A percentile compares a stretch with the other conserved stretches of the same genome.
Conservation (phyloP, 2,329 filamentous ascomycete species). For the Ophiocordyceps polyrhachis-furcata region DNA sequence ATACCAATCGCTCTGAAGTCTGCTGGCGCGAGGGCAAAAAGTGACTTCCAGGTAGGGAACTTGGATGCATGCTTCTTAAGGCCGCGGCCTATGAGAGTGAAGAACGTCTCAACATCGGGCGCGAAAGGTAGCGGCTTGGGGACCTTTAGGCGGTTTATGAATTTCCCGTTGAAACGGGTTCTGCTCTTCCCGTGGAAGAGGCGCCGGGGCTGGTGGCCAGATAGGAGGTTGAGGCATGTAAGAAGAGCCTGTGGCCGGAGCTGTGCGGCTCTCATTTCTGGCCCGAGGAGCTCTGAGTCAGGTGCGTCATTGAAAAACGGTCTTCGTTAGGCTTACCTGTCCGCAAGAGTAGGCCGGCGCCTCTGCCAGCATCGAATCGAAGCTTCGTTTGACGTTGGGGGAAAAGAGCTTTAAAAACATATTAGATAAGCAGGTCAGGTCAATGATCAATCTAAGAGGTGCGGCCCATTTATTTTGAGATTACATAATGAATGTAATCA, state of each 20-base stretch:
- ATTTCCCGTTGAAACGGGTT: conserved; percentile 20
- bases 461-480: too few relatives aligned
- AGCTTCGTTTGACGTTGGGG: background rate
- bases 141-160: conserved; percentile 17
- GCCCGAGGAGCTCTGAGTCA: background rate
- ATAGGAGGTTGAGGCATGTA: conserved; percentile 10
- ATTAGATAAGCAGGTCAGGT: conserved; percentile 14
- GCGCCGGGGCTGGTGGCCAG: conserved; percentile 20
- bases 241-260: conserved; percentile 8
- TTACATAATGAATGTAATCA: too few relatives aligned
- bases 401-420: background rate
- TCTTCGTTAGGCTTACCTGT: background rate
- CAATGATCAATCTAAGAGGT: too few relatives aligned
- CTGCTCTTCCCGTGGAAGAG: conserved; percentile 22
- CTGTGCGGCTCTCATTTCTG: conserved; percentile 13
- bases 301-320: background rate
- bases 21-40: conserved; percentile 63
- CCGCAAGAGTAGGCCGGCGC: background rate
- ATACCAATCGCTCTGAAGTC: conserved; percentile 72
- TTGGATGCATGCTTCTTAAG: conserved; percentile 69
- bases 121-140: conserved; percentile 69
- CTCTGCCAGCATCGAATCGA: background rate
- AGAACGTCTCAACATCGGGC: conserved; percentile 69
- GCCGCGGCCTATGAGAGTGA: conserved; percentile 76
- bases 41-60: conserved; percentile 74